These are phyloP conservation scores for Blastobotrys arbuscula DNA, from an alignment of 1,139 yeast genomes.

Conservation along the genomic window DNA sequence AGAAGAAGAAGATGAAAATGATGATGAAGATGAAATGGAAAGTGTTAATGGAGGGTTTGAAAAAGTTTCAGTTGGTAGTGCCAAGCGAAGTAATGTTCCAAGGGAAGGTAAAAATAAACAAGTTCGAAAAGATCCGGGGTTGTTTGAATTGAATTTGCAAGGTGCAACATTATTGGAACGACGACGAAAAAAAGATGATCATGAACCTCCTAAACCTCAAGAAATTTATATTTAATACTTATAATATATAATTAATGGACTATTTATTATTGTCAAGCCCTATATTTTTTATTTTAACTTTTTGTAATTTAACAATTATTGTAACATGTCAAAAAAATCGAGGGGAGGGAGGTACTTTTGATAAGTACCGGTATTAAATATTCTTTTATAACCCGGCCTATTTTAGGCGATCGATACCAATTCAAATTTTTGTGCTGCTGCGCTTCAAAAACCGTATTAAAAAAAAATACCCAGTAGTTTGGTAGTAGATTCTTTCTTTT, in stretches of 20 bases:
- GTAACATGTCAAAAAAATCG: too few relatives aligned
- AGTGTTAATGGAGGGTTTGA: slow-evolving; percentile 18
- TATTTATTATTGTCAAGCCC: too few relatives aligned
- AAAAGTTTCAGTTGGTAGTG: slow-evolving; percentile 23
- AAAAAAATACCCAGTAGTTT: too few relatives aligned
- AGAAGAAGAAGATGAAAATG: slow-evolving; percentile 31
- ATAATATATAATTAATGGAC: background rate
- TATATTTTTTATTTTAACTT: too few relatives aligned
- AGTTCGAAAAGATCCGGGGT: slow-evolving; percentile 26
- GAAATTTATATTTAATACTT: background rate
- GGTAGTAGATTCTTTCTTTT: too few relatives aligned
- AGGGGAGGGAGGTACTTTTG: too few relatives aligned
- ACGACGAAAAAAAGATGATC: slow-evolving; percentile 18
- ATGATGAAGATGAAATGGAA: slow-evolving; percentile 26
- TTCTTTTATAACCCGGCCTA: too few relatives aligned
- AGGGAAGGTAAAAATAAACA: background rate
- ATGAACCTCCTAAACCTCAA: background rate
- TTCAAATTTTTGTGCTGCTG: too few relatives aligned
- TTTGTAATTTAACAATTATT: too few relatives aligned
- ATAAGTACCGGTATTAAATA: too few relatives aligned
- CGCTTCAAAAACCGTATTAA: too few relatives aligned
- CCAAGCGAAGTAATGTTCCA: slow-evolving; percentile 5
- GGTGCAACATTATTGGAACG: slow-evolving; percentile 80
- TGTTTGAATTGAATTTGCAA: slow-evolving; percentile 66
- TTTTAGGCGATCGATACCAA: too few relatives aligned